Base-by-base conservation (phyloP, 2,329 filamentous ascomycete genomes). In the Paraphaeosphaeria minitans region DNA sequence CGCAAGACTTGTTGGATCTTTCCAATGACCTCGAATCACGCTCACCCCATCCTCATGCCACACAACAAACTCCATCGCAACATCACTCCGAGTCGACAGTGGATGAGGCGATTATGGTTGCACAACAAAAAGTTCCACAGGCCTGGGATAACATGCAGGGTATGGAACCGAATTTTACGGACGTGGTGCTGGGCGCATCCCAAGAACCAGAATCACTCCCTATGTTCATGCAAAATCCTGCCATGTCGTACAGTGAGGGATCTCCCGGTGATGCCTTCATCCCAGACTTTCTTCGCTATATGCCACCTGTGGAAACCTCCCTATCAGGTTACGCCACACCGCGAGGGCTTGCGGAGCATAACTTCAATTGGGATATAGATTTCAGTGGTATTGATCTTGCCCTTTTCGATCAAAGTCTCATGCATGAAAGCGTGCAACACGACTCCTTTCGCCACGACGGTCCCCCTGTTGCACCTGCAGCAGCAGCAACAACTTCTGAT, bases 371-470 rank as follows among this genome's bases (percentile, higher is more conserved):
- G 41, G 78, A 80, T 55, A 72, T 81, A 55, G 78, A 79, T 43
- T 68, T 82, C 19, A 80, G 78, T 52, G 79, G 80, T 54, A 63
- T 80, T 31, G 80, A 82, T 60, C 68, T 81, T 41, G 76, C 73
- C 45, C 75, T 81, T 45, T 70, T 81, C 6, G 79, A 81, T 52
- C 76, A 77, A 10, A 81, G 81, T 65, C 81, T 79, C 61, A 75
- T 78, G 13, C 73, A 78, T 8, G 74, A 39, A 41, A 39, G 13
- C 7, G 4, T 16, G 8, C 48, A 51, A 9, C 10, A 64, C 7
- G 67, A 67, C 22, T 68, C 65, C 12, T 68, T 66, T 5, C 69
- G 67, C 1, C 71, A 66, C 39, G 69, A 67, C 39, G 53, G 61
- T 2, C 65, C 24, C 24, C 24, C 24, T 27, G 24, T 6, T 27